Percentiles rank a stretch among this genome's conserved stretches.
Evolutionary conservation across 768 basidiomycete species (phyloP).

Genomic region (Mycena epipterygia): DNA sequence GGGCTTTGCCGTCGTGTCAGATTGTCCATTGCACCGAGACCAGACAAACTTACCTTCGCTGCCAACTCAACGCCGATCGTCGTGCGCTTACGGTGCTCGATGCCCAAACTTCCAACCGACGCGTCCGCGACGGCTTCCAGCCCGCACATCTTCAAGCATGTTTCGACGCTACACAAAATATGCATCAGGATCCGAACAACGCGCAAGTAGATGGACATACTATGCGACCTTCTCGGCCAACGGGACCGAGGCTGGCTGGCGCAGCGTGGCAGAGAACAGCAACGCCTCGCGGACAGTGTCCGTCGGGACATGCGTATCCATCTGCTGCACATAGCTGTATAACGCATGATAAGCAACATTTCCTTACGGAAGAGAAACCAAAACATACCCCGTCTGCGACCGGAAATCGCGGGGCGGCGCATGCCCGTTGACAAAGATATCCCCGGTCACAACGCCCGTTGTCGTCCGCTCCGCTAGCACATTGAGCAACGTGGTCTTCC

Average conservation of each 20-base stretch:
- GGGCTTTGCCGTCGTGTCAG: too few relatives aligned
- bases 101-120: slow-evolving; percentile 73
- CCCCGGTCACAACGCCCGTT: slow-evolving; percentile 63
- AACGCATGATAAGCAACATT: too few relatives aligned
- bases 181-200: too few relatives aligned
- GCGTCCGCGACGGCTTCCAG: slow-evolving; percentile 76
- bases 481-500: slow-evolving; percentile 68
- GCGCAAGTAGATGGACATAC: too few relatives aligned
- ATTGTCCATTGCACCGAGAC: too few relatives aligned
- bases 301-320: slow-evolving; percentile 82
- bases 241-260: slow-evolving; percentile 68
- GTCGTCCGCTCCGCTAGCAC: slow-evolving; percentile 65
- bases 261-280: slow-evolving; percentile 81
- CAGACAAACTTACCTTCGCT: too few relatives aligned
- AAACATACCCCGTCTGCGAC: too few relatives aligned
- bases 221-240: slow-evolving; percentile 82
- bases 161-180: too few relatives aligned
- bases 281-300: slow-evolving; percentile 89
- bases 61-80: slow-evolving; percentile 65
- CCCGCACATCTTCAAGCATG: too few relatives aligned
- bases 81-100: slow-evolving; percentile 83
- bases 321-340: slow-evolving; percentile 90
- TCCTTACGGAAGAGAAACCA: too few relatives aligned
- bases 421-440: slow-evolving; percentile 68
- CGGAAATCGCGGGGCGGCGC: slow-evolving; percentile 67